Percentiles rank a stretch among this genome's conserved stretches.
Conservation (phyloP, 2,329 filamentous ascomycete species). For the Nemania serpens region DNA sequence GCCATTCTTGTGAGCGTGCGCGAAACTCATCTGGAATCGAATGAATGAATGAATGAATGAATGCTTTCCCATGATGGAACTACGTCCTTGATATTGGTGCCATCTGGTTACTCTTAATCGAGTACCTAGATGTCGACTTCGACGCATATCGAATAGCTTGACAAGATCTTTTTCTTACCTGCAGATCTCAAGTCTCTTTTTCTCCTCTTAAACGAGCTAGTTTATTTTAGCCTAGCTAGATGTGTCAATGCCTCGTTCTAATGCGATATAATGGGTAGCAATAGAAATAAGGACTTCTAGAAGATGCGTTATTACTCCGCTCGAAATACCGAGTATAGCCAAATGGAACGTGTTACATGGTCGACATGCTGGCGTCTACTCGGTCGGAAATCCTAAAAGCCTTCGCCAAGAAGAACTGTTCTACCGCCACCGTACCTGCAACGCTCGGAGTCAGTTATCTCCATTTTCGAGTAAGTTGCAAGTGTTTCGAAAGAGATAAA, state of each 20-base stretch:
- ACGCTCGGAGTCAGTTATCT: conserved; percentile 5
- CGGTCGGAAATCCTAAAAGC: conserved; percentile 50
- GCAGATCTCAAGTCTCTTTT: not conserved
- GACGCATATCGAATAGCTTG: too few species aligned
- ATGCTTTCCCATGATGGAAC: too few species aligned
- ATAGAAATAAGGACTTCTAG: not conserved
- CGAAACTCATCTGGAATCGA: too few species aligned
- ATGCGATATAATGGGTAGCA: not conserved
- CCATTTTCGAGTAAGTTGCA: not conserved
- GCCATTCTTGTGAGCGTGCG: too few species aligned
- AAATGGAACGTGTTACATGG: not conserved
- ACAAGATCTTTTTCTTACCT: too few species aligned
- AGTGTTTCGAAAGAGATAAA: not conserved
- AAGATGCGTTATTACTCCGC: not conserved
- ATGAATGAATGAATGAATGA: too few species aligned
- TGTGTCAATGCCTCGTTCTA: conserved; percentile 1
- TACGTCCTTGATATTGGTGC: too few species aligned
- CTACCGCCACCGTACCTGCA: conserved; percentile 74
- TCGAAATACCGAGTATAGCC: not conserved
- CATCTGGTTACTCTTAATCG: too few species aligned
- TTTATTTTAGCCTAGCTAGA: not conserved
- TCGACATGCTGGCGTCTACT: not conserved
- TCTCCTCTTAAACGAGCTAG: not conserved
- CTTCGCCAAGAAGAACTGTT: conserved; percentile 66
- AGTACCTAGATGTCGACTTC: too few species aligned